Percentiles rank a stretch among this genome's conserved stretches.
Evolutionary conservation across 441 rosid species (phyloP).

Genomic region (Populus hybrid): DNA sequence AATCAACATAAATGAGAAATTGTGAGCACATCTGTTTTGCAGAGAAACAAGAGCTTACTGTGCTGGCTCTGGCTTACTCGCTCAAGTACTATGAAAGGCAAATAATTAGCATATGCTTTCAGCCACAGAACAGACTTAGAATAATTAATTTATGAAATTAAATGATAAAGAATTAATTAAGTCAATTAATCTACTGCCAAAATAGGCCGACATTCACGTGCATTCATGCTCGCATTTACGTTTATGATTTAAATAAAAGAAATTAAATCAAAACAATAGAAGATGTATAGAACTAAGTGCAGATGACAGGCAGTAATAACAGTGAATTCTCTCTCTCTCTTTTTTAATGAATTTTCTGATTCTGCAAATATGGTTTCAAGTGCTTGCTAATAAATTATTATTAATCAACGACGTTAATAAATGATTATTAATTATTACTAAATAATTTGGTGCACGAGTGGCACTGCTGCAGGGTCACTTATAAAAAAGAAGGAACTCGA

Average conservation of each 20-base stretch:
- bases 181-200: constrained; percentile 35
- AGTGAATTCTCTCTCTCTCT: not conserved
- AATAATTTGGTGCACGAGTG: constrained; percentile 52
- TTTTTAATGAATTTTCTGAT: not conserved
- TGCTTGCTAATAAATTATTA: not conserved
- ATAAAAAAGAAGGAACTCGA: not conserved
- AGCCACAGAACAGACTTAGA: too few relatives aligned
- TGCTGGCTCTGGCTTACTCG: not conserved
- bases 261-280: not conserved
- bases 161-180: constrained; percentile 9
- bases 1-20: not conserved
- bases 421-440: too few relatives aligned
- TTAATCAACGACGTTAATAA: constrained; percentile 14
- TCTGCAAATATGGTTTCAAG: constrained; percentile 1
- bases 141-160: not conserved
- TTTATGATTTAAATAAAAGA: constrained; percentile 7
- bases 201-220: constrained; percentile 43
- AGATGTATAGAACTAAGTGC: not conserved
- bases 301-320: too few relatives aligned
- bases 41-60: constrained; percentile 6
- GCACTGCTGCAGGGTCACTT: constrained; percentile 13
- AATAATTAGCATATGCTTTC: constrained; percentile 5
- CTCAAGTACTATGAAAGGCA: not conserved
- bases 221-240: constrained; percentile 39
- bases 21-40: not conserved